Evolutionary conservation across 1,139 yeast species (phyloP).

Genomic region (Hansenula lynferdii): DNA sequence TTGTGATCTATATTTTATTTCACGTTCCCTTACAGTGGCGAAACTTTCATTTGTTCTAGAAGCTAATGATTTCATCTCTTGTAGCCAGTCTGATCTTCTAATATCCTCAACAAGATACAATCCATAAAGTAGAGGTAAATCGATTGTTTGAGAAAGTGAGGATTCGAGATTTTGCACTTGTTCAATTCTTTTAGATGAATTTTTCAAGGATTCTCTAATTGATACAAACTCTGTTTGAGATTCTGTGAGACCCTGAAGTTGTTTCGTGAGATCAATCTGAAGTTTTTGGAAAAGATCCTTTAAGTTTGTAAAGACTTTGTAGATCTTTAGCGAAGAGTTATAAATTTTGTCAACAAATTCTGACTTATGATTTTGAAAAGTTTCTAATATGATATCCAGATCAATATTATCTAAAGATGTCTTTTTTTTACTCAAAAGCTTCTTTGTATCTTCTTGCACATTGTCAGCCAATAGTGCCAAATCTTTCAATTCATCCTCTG

Average conservation of each 20-base stretch:
- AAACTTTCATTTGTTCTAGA: conserved; percentile 55
- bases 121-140: conserved; percentile 80
- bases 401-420: conserved; percentile 15
- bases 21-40: conserved; percentile 54
- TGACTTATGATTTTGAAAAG: conserved; percentile 24
- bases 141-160: conserved; percentile 50
- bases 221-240: conserved; percentile 17
- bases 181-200: conserved; percentile 15
- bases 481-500: conserved; percentile 11
- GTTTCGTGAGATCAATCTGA: conserved; percentile 17
- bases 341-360: conserved; percentile 28
- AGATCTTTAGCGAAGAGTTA: conserved; percentile 24
- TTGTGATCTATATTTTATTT: conserved; percentile 46
- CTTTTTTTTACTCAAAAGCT: conserved; percentile 11
- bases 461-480: conserved; percentile 13
- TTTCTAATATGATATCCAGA: conserved; percentile 21
- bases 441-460: conserved; percentile 20
- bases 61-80: conserved; percentile 45
- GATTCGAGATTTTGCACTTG: conserved; percentile 36
- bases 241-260: conserved; percentile 11
- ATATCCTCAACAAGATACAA: conserved; percentile 64
- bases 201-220: conserved; percentile 16
- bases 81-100: conserved; percentile 66
- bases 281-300: conserved; percentile 14
- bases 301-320: conserved; percentile 20